Base-by-base conservation (phyloP, 2,329 filamentous ascomycete species). In the Botrytis medusae region DNA sequence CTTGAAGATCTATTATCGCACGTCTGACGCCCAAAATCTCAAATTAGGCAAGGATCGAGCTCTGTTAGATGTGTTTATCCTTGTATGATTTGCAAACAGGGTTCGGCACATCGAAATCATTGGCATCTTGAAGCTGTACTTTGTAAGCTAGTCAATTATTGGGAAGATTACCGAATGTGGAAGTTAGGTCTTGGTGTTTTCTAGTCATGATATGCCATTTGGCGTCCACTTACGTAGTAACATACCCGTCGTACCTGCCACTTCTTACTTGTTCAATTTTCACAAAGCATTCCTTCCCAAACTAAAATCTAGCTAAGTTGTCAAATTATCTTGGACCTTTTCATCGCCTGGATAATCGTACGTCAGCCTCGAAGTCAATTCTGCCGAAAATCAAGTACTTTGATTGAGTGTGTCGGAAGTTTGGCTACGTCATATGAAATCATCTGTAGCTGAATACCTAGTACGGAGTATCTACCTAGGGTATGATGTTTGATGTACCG, bases 301-400 rank as follows among this genome's bases (percentile, higher is more conserved):
- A 34, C n/a, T n/a, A 10, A 46, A 29, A 5, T 22, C n/a, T 37
- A 10, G n/a, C 18, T 16, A 18, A 14, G 16, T 57, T 29, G 32
- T 44, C 62, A 46, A 34, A 57, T 57, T 14, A 32, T 22, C 62
- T 64, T 32, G n/a, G 40, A 44, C 14, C 22, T 18, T 65, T 42
- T 62, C 42, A 25, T 4, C 34, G 25, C n/a, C 25, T 29, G 22
- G 48, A 22, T 10, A 51, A 8, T 51, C 14, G 29, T 46, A 37
- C 29, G 29, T 48, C 29, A 48, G 63, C 42, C 10, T 16, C 51
- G 18, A 65, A 48, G 29, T 25, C 46, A 48, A 48, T 48, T 65
- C 44, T 65, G 44, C 10, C 32, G 63, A 22, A 57, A 57, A 57
- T 29, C n/a, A 65, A 65, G 42, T 48, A 32, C 63, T 48, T 64